Conservation (phyloP, 2,329 filamentous ascomycete species). For the Blastomyces percursus region DNA sequence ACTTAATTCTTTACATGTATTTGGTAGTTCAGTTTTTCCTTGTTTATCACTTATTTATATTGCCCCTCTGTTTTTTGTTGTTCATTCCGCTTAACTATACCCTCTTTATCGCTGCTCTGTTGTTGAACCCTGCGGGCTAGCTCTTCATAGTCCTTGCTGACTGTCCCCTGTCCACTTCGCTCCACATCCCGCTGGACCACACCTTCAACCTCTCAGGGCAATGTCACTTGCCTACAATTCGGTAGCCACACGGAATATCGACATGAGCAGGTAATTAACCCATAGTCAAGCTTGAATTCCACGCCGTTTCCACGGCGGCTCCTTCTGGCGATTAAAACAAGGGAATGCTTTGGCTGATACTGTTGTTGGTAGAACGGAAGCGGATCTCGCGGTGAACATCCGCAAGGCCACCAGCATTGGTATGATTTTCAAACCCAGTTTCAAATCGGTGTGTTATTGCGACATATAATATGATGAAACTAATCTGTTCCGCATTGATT, state of each 20-base stretch:
- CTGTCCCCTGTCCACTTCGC: neutral
- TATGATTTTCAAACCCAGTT: constrained; percentile 23
- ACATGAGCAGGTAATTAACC: constrained; percentile 48
- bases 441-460: constrained; percentile 11
- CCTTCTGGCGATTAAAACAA: neutral
- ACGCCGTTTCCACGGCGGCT: neutral
- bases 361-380: constrained; percentile 40
- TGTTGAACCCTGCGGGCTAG: neutral
- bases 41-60: neutral
- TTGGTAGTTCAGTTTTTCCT: neutral
- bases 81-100: neutral
- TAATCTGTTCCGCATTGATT: constrained; percentile 14
- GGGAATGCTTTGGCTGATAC: constrained; percentile 5
- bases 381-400: constrained; percentile 55
- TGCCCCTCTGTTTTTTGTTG: neutral
- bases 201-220: neutral
- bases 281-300: neutral
- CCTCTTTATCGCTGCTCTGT: neutral
- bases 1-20: neutral
- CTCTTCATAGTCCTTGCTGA: neutral
- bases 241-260: constrained; percentile 40
- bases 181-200: neutral
- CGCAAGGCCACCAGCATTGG: constrained; percentile 56
- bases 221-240: constrained; percentile 16
- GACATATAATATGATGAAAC: neutral